These are phyloP conservation scores for Cunninghamia lanceolata DNA, from an alignment of 75 land plant species.

Conservation along the genomic window DNA sequence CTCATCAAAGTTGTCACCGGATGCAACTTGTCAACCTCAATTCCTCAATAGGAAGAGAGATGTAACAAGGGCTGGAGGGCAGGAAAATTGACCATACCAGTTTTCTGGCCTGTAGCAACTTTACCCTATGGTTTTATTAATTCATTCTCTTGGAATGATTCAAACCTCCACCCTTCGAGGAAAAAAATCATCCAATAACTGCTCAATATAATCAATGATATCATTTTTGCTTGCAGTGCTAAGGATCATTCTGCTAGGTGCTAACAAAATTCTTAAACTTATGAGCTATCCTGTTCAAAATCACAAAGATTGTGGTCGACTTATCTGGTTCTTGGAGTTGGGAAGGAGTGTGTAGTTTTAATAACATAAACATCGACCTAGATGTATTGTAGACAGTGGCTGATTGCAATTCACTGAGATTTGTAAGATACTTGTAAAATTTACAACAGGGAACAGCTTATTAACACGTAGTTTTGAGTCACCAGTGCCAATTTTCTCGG, in stretches of 20 bases:
- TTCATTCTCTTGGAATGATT: not conserved
- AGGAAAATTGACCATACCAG: not conserved
- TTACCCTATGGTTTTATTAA: not conserved
- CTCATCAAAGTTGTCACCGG: constrained; percentile 8
- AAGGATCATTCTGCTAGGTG: not conserved
- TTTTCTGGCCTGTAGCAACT: not conserved
- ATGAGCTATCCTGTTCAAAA: not conserved
- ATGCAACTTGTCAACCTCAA: constrained; percentile 6
- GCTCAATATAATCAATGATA: not conserved
- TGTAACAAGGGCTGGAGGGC: not conserved
- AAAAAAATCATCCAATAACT: not conserved
- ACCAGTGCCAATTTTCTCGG: not conserved
- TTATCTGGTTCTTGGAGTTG: not conserved
- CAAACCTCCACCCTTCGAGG: not conserved
- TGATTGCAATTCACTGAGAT: not conserved
- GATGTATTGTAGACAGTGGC: not conserved
- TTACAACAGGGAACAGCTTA: not conserved
- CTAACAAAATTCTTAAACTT: not conserved
- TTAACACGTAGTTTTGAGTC: not conserved
- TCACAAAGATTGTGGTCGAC: not conserved
- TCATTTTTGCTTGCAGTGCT: not conserved
- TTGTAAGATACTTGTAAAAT: not conserved
- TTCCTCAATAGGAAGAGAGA: constrained; percentile 7
- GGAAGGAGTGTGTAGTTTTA: not conserved
- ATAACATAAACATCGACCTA: not conserved